phyloP scores from a whole-genome alignment of 1,139 yeast genomes.

The Blastobotrys illinoisensis region DNA sequence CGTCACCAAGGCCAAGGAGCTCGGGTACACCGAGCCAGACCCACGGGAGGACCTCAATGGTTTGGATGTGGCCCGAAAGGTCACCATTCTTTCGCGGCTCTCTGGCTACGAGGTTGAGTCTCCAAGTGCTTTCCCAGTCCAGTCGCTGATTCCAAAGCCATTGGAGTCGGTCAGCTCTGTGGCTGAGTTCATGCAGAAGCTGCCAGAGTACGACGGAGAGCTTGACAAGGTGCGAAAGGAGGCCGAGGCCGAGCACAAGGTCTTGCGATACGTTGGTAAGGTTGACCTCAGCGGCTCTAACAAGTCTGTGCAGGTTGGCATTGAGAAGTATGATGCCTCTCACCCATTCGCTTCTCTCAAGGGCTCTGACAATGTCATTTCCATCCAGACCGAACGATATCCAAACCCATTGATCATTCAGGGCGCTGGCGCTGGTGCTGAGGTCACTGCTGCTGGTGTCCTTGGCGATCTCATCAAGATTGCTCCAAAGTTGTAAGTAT shows the following conservation, averaged over 20 bases:
- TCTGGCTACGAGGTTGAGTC: constrained; percentile 81
- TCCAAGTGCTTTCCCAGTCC: constrained; percentile 95
- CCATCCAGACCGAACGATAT: constrained; percentile 87
- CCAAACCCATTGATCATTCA: constrained; percentile 88
- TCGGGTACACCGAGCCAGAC: constrained; percentile 98
- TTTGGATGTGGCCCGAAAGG: constrained; percentile 95
- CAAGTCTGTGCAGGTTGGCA: constrained; percentile 68
- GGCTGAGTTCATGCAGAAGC: constrained; percentile 69
- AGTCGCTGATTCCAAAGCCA: constrained; percentile 82
- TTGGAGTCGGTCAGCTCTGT: constrained; percentile 70
- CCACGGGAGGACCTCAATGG: constrained; percentile 99
- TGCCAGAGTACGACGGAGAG: constrained; percentile 78
- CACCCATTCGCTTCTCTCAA: constrained; percentile 95
- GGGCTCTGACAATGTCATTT: constrained; percentile 93
- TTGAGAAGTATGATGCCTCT: constrained; percentile 74
- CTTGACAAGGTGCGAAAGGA: constrained; percentile 70
- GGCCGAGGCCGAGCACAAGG: constrained; percentile 80
- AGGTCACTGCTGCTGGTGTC: constrained; percentile 97
- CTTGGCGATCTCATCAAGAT: constrained; percentile 87
- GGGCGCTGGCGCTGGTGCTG: constrained; percentile 99
- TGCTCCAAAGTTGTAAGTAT: constrained; percentile 67
- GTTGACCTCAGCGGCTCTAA: constrained; percentile 64
- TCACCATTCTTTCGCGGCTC: constrained; percentile 88
- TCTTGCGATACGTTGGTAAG: constrained; percentile 86
- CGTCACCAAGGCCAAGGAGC: constrained; percentile 76